phyloP scores from a whole-genome alignment of 495 filamentous ascomycete species.

The Pseudomonodictys pantanalensis region DNA sequence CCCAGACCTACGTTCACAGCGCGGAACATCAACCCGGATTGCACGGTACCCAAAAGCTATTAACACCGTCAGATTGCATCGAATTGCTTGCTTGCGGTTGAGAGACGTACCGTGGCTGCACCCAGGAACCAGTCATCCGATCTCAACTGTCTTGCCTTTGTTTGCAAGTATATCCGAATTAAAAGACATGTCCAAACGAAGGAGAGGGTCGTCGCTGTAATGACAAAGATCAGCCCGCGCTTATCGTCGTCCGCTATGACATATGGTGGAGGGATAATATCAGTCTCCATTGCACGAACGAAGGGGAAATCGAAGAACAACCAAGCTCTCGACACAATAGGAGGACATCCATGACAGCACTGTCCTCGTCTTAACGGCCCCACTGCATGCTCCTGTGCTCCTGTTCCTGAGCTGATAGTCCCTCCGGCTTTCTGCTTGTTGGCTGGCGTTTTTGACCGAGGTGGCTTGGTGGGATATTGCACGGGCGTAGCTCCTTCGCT shows the following conservation, averaged over 20 bases:
- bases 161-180: constrained; percentile 18
- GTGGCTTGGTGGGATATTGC: no score
- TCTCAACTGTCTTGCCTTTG: constrained; percentile 14
- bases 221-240: constrained; percentile 22
- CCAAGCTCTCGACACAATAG: no score
- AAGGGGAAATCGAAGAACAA: no score
- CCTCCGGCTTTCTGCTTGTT: no score
- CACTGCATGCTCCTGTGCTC: no score
- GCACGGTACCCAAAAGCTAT: constrained; percentile 15
- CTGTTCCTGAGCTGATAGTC: no score
- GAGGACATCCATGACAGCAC: no score
- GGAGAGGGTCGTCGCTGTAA: constrained; percentile 12
- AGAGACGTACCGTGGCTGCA: constrained; percentile 17
- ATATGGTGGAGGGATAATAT: constrained; percentile 17
- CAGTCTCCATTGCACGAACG: background rate
- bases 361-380: no score
- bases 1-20: constrained; percentile 16
- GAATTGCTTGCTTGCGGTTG: background rate
- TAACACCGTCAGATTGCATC: background rate
- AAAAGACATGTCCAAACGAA: constrained; percentile 26
- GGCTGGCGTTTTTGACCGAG: no score
- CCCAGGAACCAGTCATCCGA: constrained; percentile 21
- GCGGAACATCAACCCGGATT: constrained; percentile 13
- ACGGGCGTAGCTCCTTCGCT: no score
- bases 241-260: constrained; percentile 21